phyloP scores from a whole-genome alignment of 2,329 filamentous ascomycete genomes.

The Aureobasidium pullulans region DNA sequence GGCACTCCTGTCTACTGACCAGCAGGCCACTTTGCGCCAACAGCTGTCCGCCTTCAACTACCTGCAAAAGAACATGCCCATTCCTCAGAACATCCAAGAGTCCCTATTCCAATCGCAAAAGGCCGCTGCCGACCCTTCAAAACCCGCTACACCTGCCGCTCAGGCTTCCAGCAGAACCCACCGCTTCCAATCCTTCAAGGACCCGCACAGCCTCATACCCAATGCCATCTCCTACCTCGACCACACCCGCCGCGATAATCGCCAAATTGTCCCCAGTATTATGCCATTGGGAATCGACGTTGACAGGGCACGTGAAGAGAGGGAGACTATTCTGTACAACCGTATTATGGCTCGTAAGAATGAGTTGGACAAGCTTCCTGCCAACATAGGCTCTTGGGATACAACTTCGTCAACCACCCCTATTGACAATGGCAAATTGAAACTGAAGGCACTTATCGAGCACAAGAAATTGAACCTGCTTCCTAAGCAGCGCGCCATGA shows the following conservation, averaged over 20 bases:
- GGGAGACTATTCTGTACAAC: constrained; percentile 84
- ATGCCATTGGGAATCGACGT: constrained; percentile 85
- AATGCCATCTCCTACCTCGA: constrained; percentile 68
- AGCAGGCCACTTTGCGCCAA: constrained; percentile 68
- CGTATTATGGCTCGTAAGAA: constrained; percentile 77
- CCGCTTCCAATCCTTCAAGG: constrained; percentile 66
- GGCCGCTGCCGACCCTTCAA: constrained; percentile 35
- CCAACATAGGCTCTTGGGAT: constrained; percentile 84
- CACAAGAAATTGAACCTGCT: constrained; percentile 87
- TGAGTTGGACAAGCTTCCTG: constrained; percentile 75
- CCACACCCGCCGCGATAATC: constrained; percentile 67
- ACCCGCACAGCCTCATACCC: constrained; percentile 56
- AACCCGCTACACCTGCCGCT: constrained; percentile 33
- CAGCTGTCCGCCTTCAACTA: constrained; percentile 91
- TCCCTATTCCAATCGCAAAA: constrained; percentile 67
- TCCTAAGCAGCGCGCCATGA: constrained; percentile 76
- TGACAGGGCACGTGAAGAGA: constrained; percentile 75
- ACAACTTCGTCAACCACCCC: constrained; percentile 59
- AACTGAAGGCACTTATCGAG: constrained; percentile 86
- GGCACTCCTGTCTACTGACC: constrained; percentile 64
- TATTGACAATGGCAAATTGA: constrained; percentile 71
- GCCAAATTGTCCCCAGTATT: constrained; percentile 75
- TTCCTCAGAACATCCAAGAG: constrained; percentile 72
- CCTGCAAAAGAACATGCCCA: constrained; percentile 76
- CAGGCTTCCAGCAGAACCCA: constrained; percentile 33